Percentiles rank a stretch among this genome's conserved stretches.
Evolutionary conservation across 140 eudicot genomes (phyloP).

Genomic region (Stevia rebaudiana): DNA sequence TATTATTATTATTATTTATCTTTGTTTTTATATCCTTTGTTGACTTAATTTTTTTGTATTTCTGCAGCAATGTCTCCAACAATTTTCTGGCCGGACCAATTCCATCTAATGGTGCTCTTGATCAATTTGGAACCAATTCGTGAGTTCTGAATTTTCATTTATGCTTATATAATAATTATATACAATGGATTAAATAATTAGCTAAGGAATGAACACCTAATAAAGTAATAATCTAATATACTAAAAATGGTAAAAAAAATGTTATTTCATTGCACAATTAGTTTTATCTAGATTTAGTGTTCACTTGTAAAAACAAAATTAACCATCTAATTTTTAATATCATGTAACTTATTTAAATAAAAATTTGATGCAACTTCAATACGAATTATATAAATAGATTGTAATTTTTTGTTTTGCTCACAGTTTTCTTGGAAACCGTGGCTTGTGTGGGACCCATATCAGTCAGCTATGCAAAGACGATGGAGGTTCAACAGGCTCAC

Average conservation of each 20-base stretch:
- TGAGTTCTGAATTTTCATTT: slow-evolving; percentile 35
- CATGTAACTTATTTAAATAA: neutral
- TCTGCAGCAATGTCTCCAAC: slow-evolving; percentile 78
- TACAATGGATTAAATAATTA: neutral
- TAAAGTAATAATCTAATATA: neutral
- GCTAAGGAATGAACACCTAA: neutral
- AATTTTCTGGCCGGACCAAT: slow-evolving; percentile 79
- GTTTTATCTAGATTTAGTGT: slow-evolving; percentile 4
- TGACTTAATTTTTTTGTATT: slow-evolving; percentile 7
- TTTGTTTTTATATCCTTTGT: slow-evolving; percentile 7
- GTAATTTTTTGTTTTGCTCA: slow-evolving; percentile 13
- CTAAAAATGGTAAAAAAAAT: neutral
- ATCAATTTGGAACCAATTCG: slow-evolving; percentile 57
- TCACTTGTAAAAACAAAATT: neutral
- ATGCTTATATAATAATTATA: neutral
- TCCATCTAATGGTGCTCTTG: slow-evolving; percentile 77
- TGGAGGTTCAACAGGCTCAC: slow-evolving; percentile 53
- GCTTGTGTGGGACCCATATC: slow-evolving; percentile 73
- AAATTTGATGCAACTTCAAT: neutral
- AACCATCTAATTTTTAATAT: neutral
- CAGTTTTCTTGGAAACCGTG: slow-evolving; percentile 91
- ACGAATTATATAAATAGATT: neutral
- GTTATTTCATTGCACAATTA: neutral
- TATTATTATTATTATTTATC: neutral
- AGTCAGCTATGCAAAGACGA: slow-evolving; percentile 50